A percentile compares a stretch with the other conserved stretches of the same genome.
phyloP scores from a whole-genome alignment of 371 early-diverging fungal genomes.

The Sporodiniella umbellata region DNA sequence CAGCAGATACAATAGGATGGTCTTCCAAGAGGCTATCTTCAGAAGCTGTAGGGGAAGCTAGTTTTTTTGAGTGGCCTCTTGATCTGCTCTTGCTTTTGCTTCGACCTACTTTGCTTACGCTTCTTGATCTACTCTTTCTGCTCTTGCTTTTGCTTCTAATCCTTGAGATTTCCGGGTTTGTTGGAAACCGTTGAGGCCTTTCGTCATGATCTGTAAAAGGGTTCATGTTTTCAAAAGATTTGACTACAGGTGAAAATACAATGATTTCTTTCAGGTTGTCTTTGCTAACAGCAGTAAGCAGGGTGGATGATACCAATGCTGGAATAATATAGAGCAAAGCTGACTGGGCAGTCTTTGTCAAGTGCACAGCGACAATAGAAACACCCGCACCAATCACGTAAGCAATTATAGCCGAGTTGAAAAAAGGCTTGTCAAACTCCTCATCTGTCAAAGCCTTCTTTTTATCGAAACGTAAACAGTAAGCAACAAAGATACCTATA shows the following conservation, averaged over 20 bases:
- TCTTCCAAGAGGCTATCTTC: slow-evolving; percentile 1
- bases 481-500: slow-evolving; percentile 79
- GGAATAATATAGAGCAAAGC: slow-evolving; percentile 91
- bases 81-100: slow-evolving; percentile 2
- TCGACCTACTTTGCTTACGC: slow-evolving; percentile 5
- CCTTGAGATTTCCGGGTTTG: not conserved
- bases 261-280: slow-evolving; percentile 73
- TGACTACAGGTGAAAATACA: slow-evolving; percentile 52
- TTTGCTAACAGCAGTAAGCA: slow-evolving; percentile 61
- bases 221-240: slow-evolving; percentile 25
- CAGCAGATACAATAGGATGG: too few species aligned
- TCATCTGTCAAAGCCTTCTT: slow-evolving; percentile 18
- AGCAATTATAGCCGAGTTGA: slow-evolving; percentile 66
- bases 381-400: slow-evolving; percentile 79
- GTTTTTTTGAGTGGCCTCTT: not conserved
- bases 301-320: slow-evolving; percentile 77
- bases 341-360: slow-evolving; percentile 90
- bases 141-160: slow-evolving; percentile 1
- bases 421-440: slow-evolving; percentile 70
- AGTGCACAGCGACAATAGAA: slow-evolving; percentile 87
- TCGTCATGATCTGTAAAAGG: slow-evolving; percentile 1
- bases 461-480: slow-evolving; percentile 82
- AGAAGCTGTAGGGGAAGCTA: too few species aligned
- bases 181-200: slow-evolving; percentile 8
- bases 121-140: slow-evolving; percentile 2